Evolutionary conservation across 31 red algal genomes (phyloP), one percentile per base, ranked within the genome.

Genomic region (Asparagopsis taxiformis): DNA sequence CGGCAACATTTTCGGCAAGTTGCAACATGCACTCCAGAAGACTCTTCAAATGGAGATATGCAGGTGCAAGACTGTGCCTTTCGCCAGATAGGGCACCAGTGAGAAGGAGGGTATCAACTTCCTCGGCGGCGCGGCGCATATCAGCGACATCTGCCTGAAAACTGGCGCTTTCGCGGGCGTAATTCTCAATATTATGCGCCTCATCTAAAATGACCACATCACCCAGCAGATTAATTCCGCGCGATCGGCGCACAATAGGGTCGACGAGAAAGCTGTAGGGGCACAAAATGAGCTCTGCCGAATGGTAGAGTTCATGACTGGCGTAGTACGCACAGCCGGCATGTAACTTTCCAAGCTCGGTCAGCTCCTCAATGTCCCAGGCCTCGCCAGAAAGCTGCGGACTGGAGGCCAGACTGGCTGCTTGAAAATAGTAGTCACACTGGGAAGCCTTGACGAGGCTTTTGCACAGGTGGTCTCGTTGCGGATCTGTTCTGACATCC

Each of bases 201-300:
- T 97, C 94, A 46, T 97, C 94, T 26, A 91, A 58, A 36, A 97
- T 78, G 0, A 97, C 76, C 16, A 97, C 70, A 77, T 89, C 94
- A 35, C 78, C 78, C 3, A 30, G 46, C 31, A 88, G 59, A 71
- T 82, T 75, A 33, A 92, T 74, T 0, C 58, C 84, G 11, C 54
- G 37, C 6, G 84, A 61, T 62, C 56, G 51, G 33, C 83, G 60
- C 20, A 75, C 49, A 19, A 61, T 33, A 1, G 55, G 60, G 58
- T 97, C 87, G 10, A 93, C 50, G 33, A 93, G 55, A 71, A 89
- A 97, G 17, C 80, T 89, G 51, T 97, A 97, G 1, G 94, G 94
- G 44, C 89, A 84, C 36, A 97, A 70, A 38, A 97, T 58, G 15
- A 97, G 56, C 51, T 97, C 82, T 24, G 89, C 90, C 3, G 55